Percentiles rank a stretch among this genome's conserved stretches.
Evolutionary conservation across 148 eudicot species (phyloP).

Genomic region (Rhododendron williamsianum): DNA sequence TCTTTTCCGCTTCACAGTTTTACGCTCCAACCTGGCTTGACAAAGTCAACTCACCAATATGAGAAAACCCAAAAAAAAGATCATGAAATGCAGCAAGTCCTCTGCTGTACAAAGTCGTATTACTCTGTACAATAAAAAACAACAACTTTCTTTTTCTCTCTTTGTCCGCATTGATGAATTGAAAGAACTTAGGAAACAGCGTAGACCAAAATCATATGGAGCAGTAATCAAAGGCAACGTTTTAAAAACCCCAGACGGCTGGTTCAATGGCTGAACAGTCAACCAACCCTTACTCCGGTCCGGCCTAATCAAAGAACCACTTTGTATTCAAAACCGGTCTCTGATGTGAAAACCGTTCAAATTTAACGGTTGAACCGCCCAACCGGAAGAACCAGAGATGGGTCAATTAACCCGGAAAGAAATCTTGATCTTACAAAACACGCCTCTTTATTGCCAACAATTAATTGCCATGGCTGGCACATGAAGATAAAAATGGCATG

Average conservation of each 20-base stretch:
- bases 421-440: too few relatives aligned
- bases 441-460: neutral
- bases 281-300: neutral
- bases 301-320: neutral
- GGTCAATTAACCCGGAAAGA: neutral
- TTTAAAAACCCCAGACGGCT: neutral
- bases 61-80: neutral
- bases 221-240: neutral
- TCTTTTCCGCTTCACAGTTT: conserved; percentile 78
- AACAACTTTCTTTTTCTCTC: neutral
- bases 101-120: neutral
- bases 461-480: neutral
- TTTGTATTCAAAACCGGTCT: neutral
- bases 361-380: neutral
- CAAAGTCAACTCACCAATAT: neutral
- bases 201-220: neutral
- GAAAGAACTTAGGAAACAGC: neutral
- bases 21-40: conserved; percentile 67
- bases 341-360: neutral
- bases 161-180: neutral
- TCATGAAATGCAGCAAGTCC: neutral
- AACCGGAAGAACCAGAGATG: neutral
- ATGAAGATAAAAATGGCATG: neutral
- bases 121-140: neutral
- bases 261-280: too few relatives aligned